These are phyloP conservation scores for Clitoria ternatea DNA, from an alignment of 306 rosid genomes.

Conservation along the genomic window DNA sequence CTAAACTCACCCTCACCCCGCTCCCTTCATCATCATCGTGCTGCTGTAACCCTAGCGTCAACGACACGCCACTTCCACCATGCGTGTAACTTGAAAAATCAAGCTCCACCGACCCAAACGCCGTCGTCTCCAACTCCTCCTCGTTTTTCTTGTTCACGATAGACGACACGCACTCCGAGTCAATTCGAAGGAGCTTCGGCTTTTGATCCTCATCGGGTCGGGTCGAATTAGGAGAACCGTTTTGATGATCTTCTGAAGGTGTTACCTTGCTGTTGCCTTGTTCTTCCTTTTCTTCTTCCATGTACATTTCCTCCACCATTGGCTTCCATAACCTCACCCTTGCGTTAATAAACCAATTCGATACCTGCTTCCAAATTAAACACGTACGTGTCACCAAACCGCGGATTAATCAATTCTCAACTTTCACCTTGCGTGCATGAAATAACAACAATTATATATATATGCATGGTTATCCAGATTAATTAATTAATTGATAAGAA, in stretches of 20 bases:
- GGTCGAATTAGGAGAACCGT: too few species aligned
- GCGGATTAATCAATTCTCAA: not conserved
- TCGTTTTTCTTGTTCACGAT: constrained; percentile 35
- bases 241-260: constrained; percentile 62
- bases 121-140: too few species aligned
- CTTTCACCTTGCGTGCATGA: constrained; percentile 22
- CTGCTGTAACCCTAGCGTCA: constrained; percentile 87
- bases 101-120: constrained; percentile 56
- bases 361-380: constrained; percentile 48
- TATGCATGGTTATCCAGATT: not conserved
- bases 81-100: constrained; percentile 57
- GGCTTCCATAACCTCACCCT: constrained; percentile 98
- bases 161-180: constrained; percentile 42
- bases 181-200: constrained; percentile 47
- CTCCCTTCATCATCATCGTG: constrained; percentile 49
- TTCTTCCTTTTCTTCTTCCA: constrained; percentile 63
- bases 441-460: constrained; percentile 6
- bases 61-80: constrained; percentile 52
- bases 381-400: constrained; percentile 21
- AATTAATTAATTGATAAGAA: not conserved
- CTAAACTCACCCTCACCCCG: constrained; percentile 62
- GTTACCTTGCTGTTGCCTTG: constrained; percentile 27
- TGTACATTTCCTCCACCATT: constrained; percentile 94
- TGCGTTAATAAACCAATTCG: constrained; percentile 97
- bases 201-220: constrained; percentile 24